Base-by-base conservation (phyloP, 495 filamentous ascomycete genomes). In the Trypethelium eluteriae region DNA sequence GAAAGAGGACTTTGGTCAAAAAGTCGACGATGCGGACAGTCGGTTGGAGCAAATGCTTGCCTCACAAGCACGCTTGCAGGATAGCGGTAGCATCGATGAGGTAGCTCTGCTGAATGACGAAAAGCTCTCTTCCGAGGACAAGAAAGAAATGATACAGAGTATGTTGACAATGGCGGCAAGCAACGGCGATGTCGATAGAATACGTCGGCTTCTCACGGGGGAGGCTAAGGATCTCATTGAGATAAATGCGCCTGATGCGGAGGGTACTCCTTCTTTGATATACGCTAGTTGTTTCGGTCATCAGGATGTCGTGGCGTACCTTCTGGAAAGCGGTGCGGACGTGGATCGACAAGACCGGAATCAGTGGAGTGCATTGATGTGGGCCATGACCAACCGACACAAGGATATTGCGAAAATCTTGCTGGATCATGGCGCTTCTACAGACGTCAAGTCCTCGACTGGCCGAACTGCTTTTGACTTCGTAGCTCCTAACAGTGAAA, bases 211-310 rank as follows among this genome's bases (percentile, higher is more conserved):
- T 62, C 77, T 98, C 1, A 78, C 83, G 41, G 92, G 94, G 4
- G 83, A 87, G 66, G 89, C 89, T 4, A 90, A 84, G 72, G 76
- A 81, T 46, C 95, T 85, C 72, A 82, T 98, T 59, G 92, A 98
- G 78, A 83, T 97, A 59, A 91, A 99, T 79, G 87, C 86, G 68
- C 86, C 90, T 4, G 94, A 99, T 73, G 91, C 96, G 75, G 94
- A 99, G 71, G 94, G 94, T 3, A 96, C 93, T 2, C 90, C 92
- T 11, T 90, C 94, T 11, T 79, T 99, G 72, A 96, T 99, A 66
- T 99, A 99, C 78, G 94, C 94, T 7, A 97, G 93, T 83, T 99
- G 94, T 75, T 99, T 99, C 83, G 94, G 94, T 47, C 94, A 99
- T 76, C 90, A 96, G 79, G 85, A 88, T 41, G 93, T 96, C 10